Percentiles rank a stretch among this genome's conserved stretches.
Evolutionary conservation across 1,284 basidiomycete genomes (phyloP).

Genomic region (Takashimella koratensis): DNA sequence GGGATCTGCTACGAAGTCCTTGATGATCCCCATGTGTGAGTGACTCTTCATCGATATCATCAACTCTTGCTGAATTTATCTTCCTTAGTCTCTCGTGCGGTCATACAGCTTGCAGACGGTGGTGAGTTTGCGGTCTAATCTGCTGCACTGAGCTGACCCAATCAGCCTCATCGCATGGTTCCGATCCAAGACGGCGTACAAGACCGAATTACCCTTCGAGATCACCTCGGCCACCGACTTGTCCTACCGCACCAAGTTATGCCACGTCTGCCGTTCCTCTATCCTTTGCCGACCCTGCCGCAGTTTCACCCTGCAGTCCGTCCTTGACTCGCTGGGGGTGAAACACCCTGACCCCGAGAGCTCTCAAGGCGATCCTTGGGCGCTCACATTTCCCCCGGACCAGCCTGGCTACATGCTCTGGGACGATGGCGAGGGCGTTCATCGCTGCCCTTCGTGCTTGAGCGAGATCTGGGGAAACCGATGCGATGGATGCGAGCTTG

Average conservation of each 20-base stretch:
- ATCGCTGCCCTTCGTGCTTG: constrained; percentile 36
- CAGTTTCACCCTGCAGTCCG: constrained; percentile 30
- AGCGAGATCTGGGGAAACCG: constrained; percentile 30
- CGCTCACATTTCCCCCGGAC: constrained; percentile 28
- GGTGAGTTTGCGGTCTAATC: too few species aligned
- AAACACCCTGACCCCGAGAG: not conserved
- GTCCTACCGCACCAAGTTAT: constrained; percentile 38
- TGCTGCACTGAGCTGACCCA: not conserved
- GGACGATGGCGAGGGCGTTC: constrained; percentile 27
- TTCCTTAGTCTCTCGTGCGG: constrained; percentile 40
- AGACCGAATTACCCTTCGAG: constrained; percentile 13
- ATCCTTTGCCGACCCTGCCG: constrained; percentile 39
- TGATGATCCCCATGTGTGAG: constrained; percentile 46
- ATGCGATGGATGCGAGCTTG: constrained; percentile 30
- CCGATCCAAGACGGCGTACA: constrained; percentile 37
- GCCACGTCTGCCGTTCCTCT: constrained; percentile 41
- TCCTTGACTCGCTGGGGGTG: constrained; percentile 37
- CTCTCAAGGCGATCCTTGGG: constrained; percentile 29
- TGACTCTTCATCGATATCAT: not conserved
- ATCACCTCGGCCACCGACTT: constrained; percentile 25
- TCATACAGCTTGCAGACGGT: constrained; percentile 42
- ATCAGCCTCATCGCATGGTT: constrained; percentile 41
- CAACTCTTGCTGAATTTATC: constrained; percentile 6
- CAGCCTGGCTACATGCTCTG: constrained; percentile 22
- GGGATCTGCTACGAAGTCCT: constrained; percentile 41